Conservation (phyloP, 176 grass and related monocot genomes). For the Aegilops sharonensis region DNA sequence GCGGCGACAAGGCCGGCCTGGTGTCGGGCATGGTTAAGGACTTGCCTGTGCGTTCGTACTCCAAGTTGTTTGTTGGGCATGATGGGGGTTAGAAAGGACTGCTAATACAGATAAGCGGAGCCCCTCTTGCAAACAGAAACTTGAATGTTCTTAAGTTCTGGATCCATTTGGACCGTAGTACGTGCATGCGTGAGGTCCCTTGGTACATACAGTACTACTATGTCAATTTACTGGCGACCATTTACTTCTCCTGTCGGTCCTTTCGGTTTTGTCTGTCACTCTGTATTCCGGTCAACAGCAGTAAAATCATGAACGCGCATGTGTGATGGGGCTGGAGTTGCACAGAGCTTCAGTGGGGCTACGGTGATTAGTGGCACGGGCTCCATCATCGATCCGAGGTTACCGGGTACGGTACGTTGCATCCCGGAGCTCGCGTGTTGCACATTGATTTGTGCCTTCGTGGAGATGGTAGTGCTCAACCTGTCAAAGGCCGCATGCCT, state of each 20-base stretch:
- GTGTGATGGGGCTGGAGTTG: background rate
- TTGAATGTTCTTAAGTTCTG: background rate
- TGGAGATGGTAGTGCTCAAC: background rate
- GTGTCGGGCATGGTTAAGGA: no score
- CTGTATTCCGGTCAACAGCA: background rate
- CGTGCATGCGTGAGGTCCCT: background rate
- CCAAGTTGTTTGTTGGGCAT: background rate
- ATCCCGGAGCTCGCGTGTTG: background rate
- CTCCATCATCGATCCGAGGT: background rate
- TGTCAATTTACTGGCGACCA: slow-evolving; percentile 1
- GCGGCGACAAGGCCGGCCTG: no score
- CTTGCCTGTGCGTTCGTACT: background rate
- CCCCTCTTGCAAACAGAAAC: background rate
- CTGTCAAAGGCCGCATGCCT: no score
- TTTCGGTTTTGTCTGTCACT: background rate
- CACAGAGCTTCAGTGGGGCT: background rate
- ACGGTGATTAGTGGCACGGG: background rate
- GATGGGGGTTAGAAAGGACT: background rate
- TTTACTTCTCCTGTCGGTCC: background rate
- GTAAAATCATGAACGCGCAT: background rate
- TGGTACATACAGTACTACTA: background rate
- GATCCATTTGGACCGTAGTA: background rate
- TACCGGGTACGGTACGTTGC: background rate
- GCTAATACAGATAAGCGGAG: background rate
- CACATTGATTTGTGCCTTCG: background rate